Percentiles rank a stretch among this genome's conserved stretches.
Conservation (phyloP, 352 stramenopile genomes). For the Hyaloperonospora arabidopsidis region DNA sequence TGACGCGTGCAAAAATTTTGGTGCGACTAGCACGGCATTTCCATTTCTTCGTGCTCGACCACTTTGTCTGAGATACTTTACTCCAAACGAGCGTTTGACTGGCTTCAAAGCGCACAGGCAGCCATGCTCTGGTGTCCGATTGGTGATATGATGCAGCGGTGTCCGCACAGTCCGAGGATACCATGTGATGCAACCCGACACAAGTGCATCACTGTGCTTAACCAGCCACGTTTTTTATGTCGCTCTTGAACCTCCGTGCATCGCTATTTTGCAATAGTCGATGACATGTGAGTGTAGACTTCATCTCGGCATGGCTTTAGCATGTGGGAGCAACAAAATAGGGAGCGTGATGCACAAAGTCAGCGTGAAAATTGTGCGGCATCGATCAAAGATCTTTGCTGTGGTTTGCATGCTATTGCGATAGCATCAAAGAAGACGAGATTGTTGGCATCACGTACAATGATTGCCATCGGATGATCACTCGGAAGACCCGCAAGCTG, state of each 20-base stretch:
- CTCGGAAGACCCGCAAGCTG: constrained; percentile 66
- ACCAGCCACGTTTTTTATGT: background rate
- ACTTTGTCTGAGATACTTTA: constrained; percentile 18
- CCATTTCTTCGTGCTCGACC: constrained; percentile 9
- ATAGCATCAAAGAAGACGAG: constrained; percentile 72
- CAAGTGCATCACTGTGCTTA: constrained; percentile 50
- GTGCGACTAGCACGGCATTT: too few species aligned
- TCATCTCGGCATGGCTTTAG: constrained; percentile 21
- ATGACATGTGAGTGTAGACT: background rate
- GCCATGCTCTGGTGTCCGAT: constrained; percentile 10
- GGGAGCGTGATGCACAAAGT: constrained; percentile 59
- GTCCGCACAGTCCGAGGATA: too few species aligned
- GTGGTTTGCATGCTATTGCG: constrained; percentile 63
- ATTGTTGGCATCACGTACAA: constrained; percentile 58
- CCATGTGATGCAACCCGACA: too few species aligned
- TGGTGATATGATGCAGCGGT: constrained; percentile 19
- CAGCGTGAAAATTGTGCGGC: constrained; percentile 44
- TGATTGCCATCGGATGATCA: constrained; percentile 46
- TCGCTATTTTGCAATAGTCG: too few species aligned
- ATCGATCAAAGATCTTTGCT: constrained; percentile 54
- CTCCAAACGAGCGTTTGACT: constrained; percentile 67
- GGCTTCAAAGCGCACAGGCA: constrained; percentile 56
- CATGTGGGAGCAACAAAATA: constrained; percentile 63
- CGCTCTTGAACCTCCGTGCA: too few species aligned
- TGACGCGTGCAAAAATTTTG: constrained; percentile 3